Percentiles rank a stretch among this genome's conserved stretches.
phyloP scores from a whole-genome alignment of 768 basidiomycete species.

The Macrocybe gigantea region DNA sequence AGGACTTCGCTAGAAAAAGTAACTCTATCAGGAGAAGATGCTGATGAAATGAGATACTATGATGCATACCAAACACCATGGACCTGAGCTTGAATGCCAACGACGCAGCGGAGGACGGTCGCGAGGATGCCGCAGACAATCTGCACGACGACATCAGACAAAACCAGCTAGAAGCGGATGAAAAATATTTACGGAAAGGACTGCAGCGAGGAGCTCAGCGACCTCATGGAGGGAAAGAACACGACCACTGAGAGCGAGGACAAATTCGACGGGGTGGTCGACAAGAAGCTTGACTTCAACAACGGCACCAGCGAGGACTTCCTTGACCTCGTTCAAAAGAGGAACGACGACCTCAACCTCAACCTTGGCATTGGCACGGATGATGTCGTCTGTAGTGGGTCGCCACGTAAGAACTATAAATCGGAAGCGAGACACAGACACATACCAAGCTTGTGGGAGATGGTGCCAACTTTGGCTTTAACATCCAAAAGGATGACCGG shows the following conservation, averaged over 20 bases:
- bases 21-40: background rate
- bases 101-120: background rate
- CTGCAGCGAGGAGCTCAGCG: too few relatives aligned
- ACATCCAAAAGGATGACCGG: background rate
- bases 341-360: background rate
- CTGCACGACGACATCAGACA: background rate
- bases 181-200: too few relatives aligned
- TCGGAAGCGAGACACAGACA: background rate
- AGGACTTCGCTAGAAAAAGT: conserved; percentile 1
- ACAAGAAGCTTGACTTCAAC: background rate
- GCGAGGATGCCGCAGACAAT: conserved; percentile 1
- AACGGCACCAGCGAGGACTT: background rate
- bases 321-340: conserved; percentile 1
- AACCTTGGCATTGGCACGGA: background rate
- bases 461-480: background rate
- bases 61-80: background rate
- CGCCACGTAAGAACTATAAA: background rate
- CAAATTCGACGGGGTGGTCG: background rate
- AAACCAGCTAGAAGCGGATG: too few relatives aligned
- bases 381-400: background rate
- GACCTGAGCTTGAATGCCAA: background rate
- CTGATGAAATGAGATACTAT: background rate
- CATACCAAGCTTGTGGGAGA: conserved; percentile 1
- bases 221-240: too few relatives aligned
- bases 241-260: background rate